Percentiles rank a stretch among this genome's conserved stretches.
Evolutionary conservation across 2,329 filamentous ascomycete genomes (phyloP).

Genomic region (Penicillium corylophilum): DNA sequence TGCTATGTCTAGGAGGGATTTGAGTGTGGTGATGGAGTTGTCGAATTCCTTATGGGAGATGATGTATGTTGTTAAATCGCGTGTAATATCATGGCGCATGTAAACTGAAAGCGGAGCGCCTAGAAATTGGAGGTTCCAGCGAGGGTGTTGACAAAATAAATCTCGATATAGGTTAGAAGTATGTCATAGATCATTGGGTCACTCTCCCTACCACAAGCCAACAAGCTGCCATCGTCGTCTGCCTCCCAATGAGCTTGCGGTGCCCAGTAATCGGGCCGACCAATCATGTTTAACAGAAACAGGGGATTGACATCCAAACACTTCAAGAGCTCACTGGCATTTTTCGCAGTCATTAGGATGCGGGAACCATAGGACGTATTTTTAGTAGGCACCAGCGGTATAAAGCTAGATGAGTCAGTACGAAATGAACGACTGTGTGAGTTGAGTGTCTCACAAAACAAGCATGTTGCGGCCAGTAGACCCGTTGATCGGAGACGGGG

Average conservation of each 20-base stretch:
- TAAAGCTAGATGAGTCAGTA: conserved; percentile 8
- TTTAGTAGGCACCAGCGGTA: conserved; percentile 13
- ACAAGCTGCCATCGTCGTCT: conserved; percentile 1
- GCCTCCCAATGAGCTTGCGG: conserved; percentile 14
- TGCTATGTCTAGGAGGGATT: conserved; percentile 9
- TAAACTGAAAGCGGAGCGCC: conserved; percentile 16
- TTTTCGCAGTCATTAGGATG: conserved; percentile 7
- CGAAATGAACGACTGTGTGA: neutral
- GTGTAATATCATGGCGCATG: conserved; percentile 9
- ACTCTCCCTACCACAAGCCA: conserved; percentile 12
- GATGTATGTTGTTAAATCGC: conserved; percentile 14
- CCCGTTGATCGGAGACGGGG: neutral
- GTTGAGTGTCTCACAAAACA: conserved; percentile 6
- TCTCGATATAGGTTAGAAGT: neutral
- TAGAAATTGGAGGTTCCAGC: conserved; percentile 17
- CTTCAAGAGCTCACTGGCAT: conserved; percentile 1
- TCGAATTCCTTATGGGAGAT: conserved; percentile 15
- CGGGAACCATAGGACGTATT: conserved; percentile 12
- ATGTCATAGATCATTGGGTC: neutral
- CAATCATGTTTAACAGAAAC: conserved; percentile 13
- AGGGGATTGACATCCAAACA: conserved; percentile 8
- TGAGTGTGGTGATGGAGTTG: conserved; percentile 6
- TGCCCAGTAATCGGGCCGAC: conserved; percentile 17
- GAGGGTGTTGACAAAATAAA: conserved; percentile 17
- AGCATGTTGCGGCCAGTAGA: conserved; percentile 4